phyloP scores from a whole-genome alignment of 768 basidiomycete genomes.

The Amanita jacksonii region DNA sequence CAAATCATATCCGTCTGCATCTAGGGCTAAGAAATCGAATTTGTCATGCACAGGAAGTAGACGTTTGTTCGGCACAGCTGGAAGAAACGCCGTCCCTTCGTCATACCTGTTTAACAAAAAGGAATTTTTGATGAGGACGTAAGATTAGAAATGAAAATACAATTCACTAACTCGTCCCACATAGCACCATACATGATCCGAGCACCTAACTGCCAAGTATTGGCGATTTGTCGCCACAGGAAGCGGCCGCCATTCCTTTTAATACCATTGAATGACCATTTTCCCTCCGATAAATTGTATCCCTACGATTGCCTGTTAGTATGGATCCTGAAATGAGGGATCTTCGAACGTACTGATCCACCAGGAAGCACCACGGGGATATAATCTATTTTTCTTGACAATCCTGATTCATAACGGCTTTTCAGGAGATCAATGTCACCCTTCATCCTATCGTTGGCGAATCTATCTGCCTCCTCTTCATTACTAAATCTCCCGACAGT shows the following conservation, averaged over 20 bases:
- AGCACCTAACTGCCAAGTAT: slow-evolving; percentile 51
- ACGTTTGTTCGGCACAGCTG: slow-evolving; percentile 48
- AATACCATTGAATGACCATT: slow-evolving; percentile 65
- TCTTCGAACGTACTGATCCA: slow-evolving; percentile 53
- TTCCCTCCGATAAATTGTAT: slow-evolving; percentile 59
- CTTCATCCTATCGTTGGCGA: slow-evolving; percentile 52
- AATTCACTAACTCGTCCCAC: slow-evolving; percentile 67
- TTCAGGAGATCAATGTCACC: slow-evolving; percentile 54
- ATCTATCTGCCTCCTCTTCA: slow-evolving; percentile 52
- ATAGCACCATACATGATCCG: slow-evolving; percentile 72
- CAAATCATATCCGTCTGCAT: slow-evolving; percentile 68
- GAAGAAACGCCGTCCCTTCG: slow-evolving; percentile 79
- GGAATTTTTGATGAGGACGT: slow-evolving; percentile 3
- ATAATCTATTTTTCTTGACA: slow-evolving; percentile 55
- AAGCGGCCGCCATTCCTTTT: slow-evolving; percentile 67
- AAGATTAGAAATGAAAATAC: slow-evolving; percentile 1
- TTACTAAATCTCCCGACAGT: slow-evolving; percentile 62
- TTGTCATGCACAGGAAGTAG: slow-evolving; percentile 52
- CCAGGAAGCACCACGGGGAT: slow-evolving; percentile 81
- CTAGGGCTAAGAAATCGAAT: slow-evolving; percentile 59
- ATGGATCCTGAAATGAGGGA: neutral
- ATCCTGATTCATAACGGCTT: slow-evolving; percentile 32
- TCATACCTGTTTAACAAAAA: slow-evolving; percentile 46
- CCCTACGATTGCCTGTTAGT: slow-evolving; percentile 33
- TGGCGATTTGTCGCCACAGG: slow-evolving; percentile 70